These are phyloP conservation scores for Perilla frutescens DNA, from an alignment of 257 asterid species.

Conservation along the genomic window DNA sequence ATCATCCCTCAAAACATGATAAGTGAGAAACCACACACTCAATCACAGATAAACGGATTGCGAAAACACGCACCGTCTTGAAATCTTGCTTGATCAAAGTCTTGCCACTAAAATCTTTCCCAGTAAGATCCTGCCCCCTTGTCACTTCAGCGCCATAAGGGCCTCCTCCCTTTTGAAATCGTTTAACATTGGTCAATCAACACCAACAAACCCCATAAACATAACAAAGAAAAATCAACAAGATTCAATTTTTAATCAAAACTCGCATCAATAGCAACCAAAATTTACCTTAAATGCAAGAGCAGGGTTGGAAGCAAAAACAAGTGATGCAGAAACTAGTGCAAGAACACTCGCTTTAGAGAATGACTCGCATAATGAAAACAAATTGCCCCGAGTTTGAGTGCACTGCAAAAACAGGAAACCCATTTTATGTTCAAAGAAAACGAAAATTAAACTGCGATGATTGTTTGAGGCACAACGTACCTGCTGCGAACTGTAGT, in stretches of 20 bases:
- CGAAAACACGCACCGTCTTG: constrained; percentile 64
- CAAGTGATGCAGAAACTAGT: constrained; percentile 71
- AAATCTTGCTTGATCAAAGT: constrained; percentile 88
- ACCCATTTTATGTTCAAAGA: not conserved
- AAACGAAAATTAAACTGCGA: not conserved
- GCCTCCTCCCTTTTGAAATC: constrained; percentile 78
- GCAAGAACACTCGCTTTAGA: constrained; percentile 70
- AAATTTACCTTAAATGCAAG: constrained; percentile 77
- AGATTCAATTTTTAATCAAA: constrained; percentile 16
- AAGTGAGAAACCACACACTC: constrained; percentile 4
- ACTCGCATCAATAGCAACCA: not conserved
- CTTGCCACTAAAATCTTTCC: constrained; percentile 88
- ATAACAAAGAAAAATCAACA: not conserved
- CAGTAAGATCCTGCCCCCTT: constrained; percentile 95
- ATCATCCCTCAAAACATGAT: not conserved
- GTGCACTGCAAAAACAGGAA: constrained; percentile 40
- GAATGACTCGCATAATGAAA: constrained; percentile 52
- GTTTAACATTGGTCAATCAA: constrained; percentile 17
- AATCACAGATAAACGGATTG: not conserved
- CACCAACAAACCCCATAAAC: constrained; percentile 13
- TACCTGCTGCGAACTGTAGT: constrained; percentile 41
- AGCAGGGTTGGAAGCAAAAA: constrained; percentile 83
- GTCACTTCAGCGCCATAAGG: constrained; percentile 96
- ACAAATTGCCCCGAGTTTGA: constrained; percentile 33
- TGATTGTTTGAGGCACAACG: constrained; percentile 2